Conservation (phyloP, 805 yeast genomes). For the Sugiyamaella floridensis region DNA sequence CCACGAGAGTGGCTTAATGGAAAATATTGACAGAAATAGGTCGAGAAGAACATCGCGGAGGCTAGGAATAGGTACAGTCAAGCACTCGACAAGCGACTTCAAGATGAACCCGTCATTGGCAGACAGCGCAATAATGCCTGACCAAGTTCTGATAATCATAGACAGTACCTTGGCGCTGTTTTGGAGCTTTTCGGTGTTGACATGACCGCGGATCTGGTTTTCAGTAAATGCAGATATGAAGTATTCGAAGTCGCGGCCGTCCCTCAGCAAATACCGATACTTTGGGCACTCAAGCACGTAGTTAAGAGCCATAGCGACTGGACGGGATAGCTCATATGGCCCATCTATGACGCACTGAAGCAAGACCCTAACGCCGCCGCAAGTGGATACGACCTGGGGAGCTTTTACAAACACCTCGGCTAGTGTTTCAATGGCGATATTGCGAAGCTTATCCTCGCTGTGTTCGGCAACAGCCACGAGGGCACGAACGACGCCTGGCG, state of each 20-base stretch:
- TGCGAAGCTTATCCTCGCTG: constrained; percentile 44
- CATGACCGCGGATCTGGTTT: constrained; percentile 41
- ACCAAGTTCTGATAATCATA: constrained; percentile 59
- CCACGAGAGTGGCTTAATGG: constrained; percentile 56
- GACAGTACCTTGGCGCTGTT: constrained; percentile 54
- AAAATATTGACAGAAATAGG: constrained; percentile 59
- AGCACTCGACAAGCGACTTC: constrained; percentile 51
- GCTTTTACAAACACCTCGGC: constrained; percentile 44
- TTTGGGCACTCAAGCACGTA: constrained; percentile 53
- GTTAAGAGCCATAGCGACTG: constrained; percentile 42
- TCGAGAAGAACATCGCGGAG: constrained; percentile 59
- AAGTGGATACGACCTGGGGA: constrained; percentile 38
- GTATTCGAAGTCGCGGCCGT: constrained; percentile 55
- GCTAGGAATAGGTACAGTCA: constrained; percentile 49
- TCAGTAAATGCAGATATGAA: constrained; percentile 70
- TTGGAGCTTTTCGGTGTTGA: constrained; percentile 50
- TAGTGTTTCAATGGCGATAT: constrained; percentile 45
- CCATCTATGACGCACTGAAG: constrained; percentile 48
- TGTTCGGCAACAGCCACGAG: constrained; percentile 57
- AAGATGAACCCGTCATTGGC: constrained; percentile 50
- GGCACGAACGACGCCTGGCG: constrained; percentile 60
- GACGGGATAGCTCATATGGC: constrained; percentile 40
- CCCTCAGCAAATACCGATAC: constrained; percentile 46
- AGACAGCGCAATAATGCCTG: constrained; percentile 65
- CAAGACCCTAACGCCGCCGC: constrained; percentile 41